phyloP scores from a whole-genome alignment of 495 filamentous ascomycete species.

The Tuber umbilicatum region DNA sequence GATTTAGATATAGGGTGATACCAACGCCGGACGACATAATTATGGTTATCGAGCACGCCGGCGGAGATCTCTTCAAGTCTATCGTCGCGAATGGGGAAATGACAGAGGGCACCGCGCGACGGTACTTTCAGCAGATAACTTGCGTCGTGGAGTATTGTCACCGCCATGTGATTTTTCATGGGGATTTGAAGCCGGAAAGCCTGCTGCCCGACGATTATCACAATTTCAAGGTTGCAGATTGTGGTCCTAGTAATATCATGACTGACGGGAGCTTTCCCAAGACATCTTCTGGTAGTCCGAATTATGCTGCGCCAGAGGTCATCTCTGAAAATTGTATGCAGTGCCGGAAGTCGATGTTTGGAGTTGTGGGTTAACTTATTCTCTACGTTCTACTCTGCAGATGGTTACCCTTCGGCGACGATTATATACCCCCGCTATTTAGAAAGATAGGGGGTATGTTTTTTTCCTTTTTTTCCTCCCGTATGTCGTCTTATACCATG shows the following conservation, averaged over 20 bases:
- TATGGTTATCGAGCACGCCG: constrained; percentile 97
- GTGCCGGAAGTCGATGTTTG: constrained; percentile 98
- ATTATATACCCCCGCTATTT: constrained; percentile 82
- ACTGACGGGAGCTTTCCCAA: constrained; percentile 98
- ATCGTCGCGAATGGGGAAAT: constrained; percentile 86
- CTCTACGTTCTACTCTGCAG: constrained; percentile 91
- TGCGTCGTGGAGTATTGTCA: constrained; percentile 99
- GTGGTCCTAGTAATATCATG: constrained; percentile 98
- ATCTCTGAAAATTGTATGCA: constrained; percentile 94
- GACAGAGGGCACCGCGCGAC: constrained; percentile 77
- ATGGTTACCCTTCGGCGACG: constrained; percentile 90
- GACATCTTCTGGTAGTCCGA: constrained; percentile 95
- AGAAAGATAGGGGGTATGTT: constrained; percentile 63
- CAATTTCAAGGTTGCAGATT: constrained; percentile 98
- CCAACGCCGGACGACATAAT: constrained; percentile 89
- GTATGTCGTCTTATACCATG: neutral
- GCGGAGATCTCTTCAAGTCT: constrained; percentile 94
- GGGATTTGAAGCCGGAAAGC: constrained; percentile 97
- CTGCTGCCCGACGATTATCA: constrained; percentile 84
- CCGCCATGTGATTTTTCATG: constrained; percentile 95
- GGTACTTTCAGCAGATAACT: constrained; percentile 99
- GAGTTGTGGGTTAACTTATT: constrained; percentile 98
- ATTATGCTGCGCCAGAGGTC: constrained; percentile 96
- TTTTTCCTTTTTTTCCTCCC: neutral
- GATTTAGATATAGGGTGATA: constrained; percentile 80